Percentiles rank a stretch among this genome's conserved stretches.
phyloP scores from a whole-genome alignment of 2,329 filamentous ascomycete species.

The Conoideocrella luteorostrata region DNA sequence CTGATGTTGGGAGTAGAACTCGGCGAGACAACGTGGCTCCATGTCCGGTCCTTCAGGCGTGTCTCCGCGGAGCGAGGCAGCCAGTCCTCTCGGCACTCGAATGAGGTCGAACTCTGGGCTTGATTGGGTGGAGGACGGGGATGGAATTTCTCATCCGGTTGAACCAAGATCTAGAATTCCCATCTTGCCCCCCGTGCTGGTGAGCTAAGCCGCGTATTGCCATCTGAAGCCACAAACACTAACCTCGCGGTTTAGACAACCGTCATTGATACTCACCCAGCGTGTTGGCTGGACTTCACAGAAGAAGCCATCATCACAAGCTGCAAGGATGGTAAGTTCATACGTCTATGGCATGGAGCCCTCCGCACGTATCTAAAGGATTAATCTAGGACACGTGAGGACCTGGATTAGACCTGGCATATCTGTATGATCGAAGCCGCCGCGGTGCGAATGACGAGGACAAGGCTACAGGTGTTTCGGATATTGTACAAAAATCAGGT shows the following conservation, averaged over 20 bases:
- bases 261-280: conserved; percentile 74
- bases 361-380: no score
- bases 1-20: conserved; percentile 11
- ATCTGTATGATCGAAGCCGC: not conserved
- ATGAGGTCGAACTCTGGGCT: conserved; percentile 66
- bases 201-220: no score
- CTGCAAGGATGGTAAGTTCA: conserved; percentile 73
- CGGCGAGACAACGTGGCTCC: conserved; percentile 40
- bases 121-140: conserved; percentile 49
- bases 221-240: no score
- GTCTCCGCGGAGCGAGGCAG: conserved; percentile 54
- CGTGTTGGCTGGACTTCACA: conserved; percentile 89
- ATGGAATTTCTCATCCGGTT: conserved; percentile 67
- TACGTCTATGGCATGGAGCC: no score
- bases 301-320: conserved; percentile 89
- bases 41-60: conserved; percentile 43
- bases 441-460: not conserved
- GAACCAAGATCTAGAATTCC: conserved; percentile 79
- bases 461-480: not conserved
- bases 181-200: conserved; percentile 84
- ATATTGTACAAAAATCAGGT: no score
- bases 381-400: conserved; percentile 63
- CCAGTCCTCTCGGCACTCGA: conserved; percentile 51
- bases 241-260: conserved; percentile 64
- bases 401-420: conserved; percentile 61